Conservation (phyloP, 2,329 filamentous ascomycete species). For the Diplocarpon rosae region DNA sequence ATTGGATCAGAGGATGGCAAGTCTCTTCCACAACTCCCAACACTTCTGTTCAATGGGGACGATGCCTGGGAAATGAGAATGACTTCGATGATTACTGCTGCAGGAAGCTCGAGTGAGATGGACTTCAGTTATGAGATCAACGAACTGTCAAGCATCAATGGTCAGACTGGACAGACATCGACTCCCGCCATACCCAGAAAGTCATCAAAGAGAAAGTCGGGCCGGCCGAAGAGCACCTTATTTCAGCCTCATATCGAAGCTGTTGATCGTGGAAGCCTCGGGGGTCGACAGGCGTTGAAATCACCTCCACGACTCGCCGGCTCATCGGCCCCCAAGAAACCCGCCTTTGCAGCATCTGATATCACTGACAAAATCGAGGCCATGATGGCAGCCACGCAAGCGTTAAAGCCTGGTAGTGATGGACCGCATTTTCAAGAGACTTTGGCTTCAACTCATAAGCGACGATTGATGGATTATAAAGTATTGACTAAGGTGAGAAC, state of each 20-base stretch:
- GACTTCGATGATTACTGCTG: constrained; percentile 9
- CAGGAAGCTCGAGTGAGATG: constrained; percentile 5
- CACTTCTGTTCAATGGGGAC: constrained; percentile 12
- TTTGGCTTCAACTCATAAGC: constrained; percentile 12
- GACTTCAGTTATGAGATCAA: constrained; percentile 1
- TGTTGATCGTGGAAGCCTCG: background rate
- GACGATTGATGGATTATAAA: constrained; percentile 13
- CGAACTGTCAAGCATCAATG: background rate
- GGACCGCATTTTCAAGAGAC: constrained; percentile 1
- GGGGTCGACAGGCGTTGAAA: constrained; percentile 1
- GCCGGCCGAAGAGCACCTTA: constrained; percentile 3
- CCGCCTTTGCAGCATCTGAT: constrained; percentile 2
- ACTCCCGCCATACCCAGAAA: constrained; percentile 17
- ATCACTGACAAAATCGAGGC: constrained; percentile 12
- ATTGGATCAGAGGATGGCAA: constrained; percentile 5
- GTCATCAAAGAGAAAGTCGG: constrained; percentile 17
- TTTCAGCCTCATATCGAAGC: background rate
- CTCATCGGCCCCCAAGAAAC: background rate
- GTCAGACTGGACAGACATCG: constrained; percentile 11
- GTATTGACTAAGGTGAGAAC: constrained; percentile 15
- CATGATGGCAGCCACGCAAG: constrained; percentile 13
- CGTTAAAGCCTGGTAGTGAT: constrained; percentile 9
- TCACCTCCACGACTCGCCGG: background rate
- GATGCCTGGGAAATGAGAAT: constrained; percentile 14
- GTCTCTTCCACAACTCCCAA: constrained; percentile 11